These are phyloP conservation scores for Jamesozyma hellenica DNA, from an alignment of 805 yeast species.

Conservation along the genomic window DNA sequence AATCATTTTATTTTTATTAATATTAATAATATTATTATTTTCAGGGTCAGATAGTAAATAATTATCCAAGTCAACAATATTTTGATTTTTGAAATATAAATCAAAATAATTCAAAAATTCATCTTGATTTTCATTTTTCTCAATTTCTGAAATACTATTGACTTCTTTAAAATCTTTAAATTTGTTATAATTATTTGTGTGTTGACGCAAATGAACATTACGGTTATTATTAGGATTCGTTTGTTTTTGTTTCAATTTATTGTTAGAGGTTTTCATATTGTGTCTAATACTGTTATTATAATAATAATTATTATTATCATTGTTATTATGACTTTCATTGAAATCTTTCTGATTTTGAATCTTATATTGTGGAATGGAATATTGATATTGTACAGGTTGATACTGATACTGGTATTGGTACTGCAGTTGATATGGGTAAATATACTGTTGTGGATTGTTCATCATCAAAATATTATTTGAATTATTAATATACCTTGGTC, in stretches of 20 bases:
- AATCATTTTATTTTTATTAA: conserved; percentile 10
- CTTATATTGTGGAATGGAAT: neutral
- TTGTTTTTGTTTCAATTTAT: neutral
- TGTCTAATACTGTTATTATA: neutral
- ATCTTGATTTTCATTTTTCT: neutral
- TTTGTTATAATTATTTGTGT: neutral
- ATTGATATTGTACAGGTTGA: neutral
- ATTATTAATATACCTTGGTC: neutral
- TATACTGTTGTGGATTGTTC: neutral
- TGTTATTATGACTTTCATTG: no score
- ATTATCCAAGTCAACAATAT: conserved; percentile 6
- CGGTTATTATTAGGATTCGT: neutral
- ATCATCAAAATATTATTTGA: neutral
- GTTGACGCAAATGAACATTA: neutral
- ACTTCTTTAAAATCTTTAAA: neutral
- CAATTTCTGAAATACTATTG: neutral
- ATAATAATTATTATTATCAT: neutral
- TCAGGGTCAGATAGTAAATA: no score
- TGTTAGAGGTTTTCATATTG: no score
- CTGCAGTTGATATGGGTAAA: neutral
- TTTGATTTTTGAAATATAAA: neutral
- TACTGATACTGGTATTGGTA: neutral
- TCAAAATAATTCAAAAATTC: neutral
- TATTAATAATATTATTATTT: neutral
- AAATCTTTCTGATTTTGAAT: neutral